Base-by-base conservation (phyloP, 2,329 filamentous ascomycete genomes). In the Aspergillus spinulosporus region DNA sequence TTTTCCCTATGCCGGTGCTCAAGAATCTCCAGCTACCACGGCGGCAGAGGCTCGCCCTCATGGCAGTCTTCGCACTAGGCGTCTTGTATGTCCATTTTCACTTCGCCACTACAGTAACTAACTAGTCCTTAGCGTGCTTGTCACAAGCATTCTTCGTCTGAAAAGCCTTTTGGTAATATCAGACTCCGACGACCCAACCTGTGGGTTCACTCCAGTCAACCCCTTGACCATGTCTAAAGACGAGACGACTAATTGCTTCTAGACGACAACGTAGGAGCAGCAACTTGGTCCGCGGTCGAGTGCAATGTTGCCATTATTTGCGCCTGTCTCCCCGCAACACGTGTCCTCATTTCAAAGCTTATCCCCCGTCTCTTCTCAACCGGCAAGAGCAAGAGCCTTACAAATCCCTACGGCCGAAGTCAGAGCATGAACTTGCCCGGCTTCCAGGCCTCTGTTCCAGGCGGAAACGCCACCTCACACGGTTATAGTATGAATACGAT, bases 231-330 rank as follows among this genome's bases (percentile, higher is more conserved):
- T 6, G 5, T 2, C 15, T 29, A 28, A 42, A 5, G 14, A 11
- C 43, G 1, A 28, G 15, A 54, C 44, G 14, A 21, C 56, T 49
- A 50, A 55, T 8, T 11, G 5, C 15, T 12, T 5, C 5, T 34
- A 71, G 69, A 66, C 29, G 66, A 71, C 54, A 71, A 71, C 42
- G 59, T 71, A 32, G 66, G 67, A 14, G 73, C 76, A 34, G 77
- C 78, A 60, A 72, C 74, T 47, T 77, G 74, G 74, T 76, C 74
- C 7, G 68, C 73, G 11, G 66, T 76, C 37, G 74, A 77, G 66
- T 70, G 72, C 59, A 76, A 76, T 43, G 65, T 74, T 49, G 74
- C 70, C 15, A 75, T 77, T 32, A 72, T 77, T 42, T 75, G 73
- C 61, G 72, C 72, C 52, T 74, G 68, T 40, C 70, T 76, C 44